A percentile compares a stretch with the other conserved stretches of the same genome.
phyloP scores from a whole-genome alignment of 768 basidiomycete species.

The Leccinellum rugosiceps region DNA sequence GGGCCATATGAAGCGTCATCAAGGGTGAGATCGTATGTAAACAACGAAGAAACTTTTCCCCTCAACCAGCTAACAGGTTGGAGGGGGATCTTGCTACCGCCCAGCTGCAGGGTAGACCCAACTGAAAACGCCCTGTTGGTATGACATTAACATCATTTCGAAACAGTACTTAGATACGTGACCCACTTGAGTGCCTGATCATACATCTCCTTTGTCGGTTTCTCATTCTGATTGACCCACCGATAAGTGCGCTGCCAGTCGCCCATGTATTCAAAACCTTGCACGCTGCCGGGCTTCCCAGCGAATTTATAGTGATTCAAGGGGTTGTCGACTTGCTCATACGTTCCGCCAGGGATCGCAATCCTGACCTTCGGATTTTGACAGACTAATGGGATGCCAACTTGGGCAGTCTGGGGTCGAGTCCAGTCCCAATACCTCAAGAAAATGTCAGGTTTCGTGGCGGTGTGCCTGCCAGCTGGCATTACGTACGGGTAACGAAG shows the following conservation, averaged over 20 bases:
- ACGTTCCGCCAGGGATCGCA: neutral
- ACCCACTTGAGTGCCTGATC: slow-evolving; percentile 12
- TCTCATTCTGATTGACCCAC: slow-evolving; percentile 1
- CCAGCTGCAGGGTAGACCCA: neutral
- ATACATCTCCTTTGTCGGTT: slow-evolving; percentile 11
- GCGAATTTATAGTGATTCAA: slow-evolving; percentile 14
- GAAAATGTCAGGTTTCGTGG: neutral
- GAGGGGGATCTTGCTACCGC: rapidly evolving
- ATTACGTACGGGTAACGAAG: slow-evolving; percentile 19
- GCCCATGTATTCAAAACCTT: slow-evolving; percentile 3
- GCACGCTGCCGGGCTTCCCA: neutral
- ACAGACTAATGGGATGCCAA: slow-evolving; percentile 5
- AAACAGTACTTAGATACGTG: neutral
- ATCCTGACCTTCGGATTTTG: slow-evolving; percentile 3
- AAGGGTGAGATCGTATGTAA: slow-evolving; percentile 14
- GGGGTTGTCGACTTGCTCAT: slow-evolving; percentile 1
- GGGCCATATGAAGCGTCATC: slow-evolving; percentile 6
- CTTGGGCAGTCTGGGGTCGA: neutral
- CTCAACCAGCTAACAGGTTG: slow-evolving; percentile 16
- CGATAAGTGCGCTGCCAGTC: slow-evolving; percentile 15
- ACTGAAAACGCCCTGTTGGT: slow-evolving; percentile 6
- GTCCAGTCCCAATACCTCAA: slow-evolving; percentile 21
- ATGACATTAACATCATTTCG: neutral
- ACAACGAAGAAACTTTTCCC: slow-evolving; percentile 12
- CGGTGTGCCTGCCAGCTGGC: neutral